phyloP scores from a whole-genome alignment of 2,329 filamentous ascomycete species.

The Cadophora gregata region DNA sequence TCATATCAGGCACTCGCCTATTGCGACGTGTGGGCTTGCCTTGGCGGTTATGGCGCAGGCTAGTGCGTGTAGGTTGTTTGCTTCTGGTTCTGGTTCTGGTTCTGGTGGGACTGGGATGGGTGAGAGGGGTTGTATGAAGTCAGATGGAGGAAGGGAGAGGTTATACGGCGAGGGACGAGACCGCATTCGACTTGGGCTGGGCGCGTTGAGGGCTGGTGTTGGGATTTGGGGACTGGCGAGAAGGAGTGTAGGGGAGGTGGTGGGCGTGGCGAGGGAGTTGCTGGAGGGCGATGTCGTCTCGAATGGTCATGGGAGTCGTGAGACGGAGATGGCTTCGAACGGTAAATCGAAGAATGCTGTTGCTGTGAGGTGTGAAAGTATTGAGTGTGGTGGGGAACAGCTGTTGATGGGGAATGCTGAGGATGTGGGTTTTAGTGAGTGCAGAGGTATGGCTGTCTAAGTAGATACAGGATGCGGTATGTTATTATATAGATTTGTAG shows the following conservation, averaged over 20 bases:
- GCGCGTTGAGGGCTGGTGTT: constrained; percentile 60
- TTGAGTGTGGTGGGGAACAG: background rate
- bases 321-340: too few relatives aligned
- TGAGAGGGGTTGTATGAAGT: too few relatives aligned
- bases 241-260: constrained; percentile 61
- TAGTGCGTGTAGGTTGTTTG: constrained; percentile 58
- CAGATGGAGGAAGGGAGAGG: constrained; percentile 41
- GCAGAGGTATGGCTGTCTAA: too few relatives aligned
- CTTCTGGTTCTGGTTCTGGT: background rate
- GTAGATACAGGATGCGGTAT: too few relatives aligned
- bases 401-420: too few relatives aligned
- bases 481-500: too few relatives aligned
- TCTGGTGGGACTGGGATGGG: background rate
- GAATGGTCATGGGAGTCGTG: background rate
- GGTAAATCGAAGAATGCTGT: too few relatives aligned
- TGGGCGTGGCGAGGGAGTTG: constrained; percentile 60
- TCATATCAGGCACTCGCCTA: constrained; percentile 60
- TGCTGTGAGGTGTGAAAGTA: background rate
- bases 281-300: constrained; percentile 16
- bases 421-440: too few relatives aligned
- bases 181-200: constrained; percentile 63
- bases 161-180: constrained; percentile 48
- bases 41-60: constrained; percentile 59
- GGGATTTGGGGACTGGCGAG: constrained; percentile 62
- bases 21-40: constrained; percentile 61